Evolutionary conservation across 1,284 basidiomycete genomes (phyloP), one percentile per base, ranked within the genome.

Genomic region (Moesziomyces globuligerus): DNA sequence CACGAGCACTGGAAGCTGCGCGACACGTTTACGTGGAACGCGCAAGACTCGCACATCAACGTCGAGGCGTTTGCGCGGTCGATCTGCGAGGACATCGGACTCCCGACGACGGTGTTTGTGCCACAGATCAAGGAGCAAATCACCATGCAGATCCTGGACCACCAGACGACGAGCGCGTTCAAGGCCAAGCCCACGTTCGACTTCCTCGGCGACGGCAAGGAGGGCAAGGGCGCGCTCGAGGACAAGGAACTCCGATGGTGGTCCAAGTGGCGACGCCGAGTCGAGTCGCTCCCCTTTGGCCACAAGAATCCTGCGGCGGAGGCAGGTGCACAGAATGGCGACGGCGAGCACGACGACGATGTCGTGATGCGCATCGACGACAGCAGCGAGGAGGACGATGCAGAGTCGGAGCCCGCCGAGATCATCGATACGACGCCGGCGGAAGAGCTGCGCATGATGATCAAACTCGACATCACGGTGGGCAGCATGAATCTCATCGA

Each of bases 11-110:
- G 91, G 81, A 92, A 91, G 83, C 89, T 98, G 86, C 89, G 93
- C 36, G 95, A 99, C 82, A 94, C 95, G 0, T 97, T 98, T 83
- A 88, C 95, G 32, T 99, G 95, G 95, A 97, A 98, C 80, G 85
- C 94, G 49, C 45, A 80, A 92, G 95, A 98, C 83, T 89, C 91
- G 2, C 86, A 93, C 49, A 89, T 96, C 34, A 91, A 92, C 0
- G 92, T 94, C 3, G 92, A 96, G 78, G 84, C 89, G 36, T 97
- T 98, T 78, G 94, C 94, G 0, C 89, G 91, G 74, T 90, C 90
- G 10, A 85, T 98, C 18, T 90, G 95, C 40, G 94, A 97, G 76
- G 96, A 99, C 83, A 93, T 98, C 72, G 86, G 86, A 13, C 87
- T 98, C 39, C 87, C 91, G 0, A 82, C 87, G 8, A 61, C 80